Evolutionary conservation across 805 yeast genomes (phyloP).

Genomic region (Wickerhamomyces xylosicus): DNA sequence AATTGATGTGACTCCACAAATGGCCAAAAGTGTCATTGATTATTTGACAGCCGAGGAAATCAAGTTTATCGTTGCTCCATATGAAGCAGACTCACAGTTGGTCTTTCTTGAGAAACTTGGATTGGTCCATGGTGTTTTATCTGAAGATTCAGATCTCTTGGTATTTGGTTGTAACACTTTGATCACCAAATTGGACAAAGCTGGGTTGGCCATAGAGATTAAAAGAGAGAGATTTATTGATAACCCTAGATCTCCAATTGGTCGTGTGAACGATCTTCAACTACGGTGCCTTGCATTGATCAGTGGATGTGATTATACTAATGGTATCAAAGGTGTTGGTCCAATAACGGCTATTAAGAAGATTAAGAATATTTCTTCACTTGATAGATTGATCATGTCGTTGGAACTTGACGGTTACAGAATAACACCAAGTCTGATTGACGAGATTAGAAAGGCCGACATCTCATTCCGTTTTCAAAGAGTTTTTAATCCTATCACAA

Average conservation of each 20-base stretch:
- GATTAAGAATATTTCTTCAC: conserved; percentile 37
- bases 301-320: conserved; percentile 95
- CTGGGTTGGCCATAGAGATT: conserved; percentile 62
- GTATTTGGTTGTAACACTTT: conserved; percentile 75
- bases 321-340: conserved; percentile 78
- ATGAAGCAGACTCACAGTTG: conserved; percentile 97
- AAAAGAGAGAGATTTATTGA: conserved; percentile 40
- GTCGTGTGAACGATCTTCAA: conserved; percentile 42
- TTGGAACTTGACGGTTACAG: conserved; percentile 52
- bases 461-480: conserved; percentile 78
- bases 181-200: conserved; percentile 73
- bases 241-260: conserved; percentile 41
- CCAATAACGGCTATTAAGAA: conserved; percentile 61
- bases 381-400: conserved; percentile 46
- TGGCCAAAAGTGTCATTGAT: conserved; percentile 82
- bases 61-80: conserved; percentile 86
- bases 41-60: conserved; percentile 49
- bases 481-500: conserved; percentile 60
- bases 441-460: conserved; percentile 56
- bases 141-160: conserved; percentile 90
- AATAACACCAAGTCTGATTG: conserved; percentile 45
- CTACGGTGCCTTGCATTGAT: conserved; percentile 71
- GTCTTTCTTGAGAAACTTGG: conserved; percentile 75
- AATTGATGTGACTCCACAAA: conserved; percentile 78
- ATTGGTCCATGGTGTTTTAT: conserved; percentile 71